These are phyloP conservation scores for Debaryomyces prosopidis DNA, from an alignment of 805 yeast genomes.

Conservation along the genomic window DNA sequence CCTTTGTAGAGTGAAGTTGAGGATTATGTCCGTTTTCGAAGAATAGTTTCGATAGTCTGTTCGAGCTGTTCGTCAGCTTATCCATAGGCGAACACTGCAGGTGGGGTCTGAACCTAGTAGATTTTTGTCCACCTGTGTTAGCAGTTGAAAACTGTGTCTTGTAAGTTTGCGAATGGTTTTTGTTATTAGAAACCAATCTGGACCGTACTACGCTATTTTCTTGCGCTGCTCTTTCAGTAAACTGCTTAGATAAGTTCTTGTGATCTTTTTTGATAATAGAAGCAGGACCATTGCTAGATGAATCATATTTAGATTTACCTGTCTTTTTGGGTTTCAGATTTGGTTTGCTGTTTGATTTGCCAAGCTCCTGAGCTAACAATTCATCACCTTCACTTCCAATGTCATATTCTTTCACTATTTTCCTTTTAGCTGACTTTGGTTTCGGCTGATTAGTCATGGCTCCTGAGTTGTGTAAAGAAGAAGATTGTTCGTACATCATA, in stretches of 20 bases:
- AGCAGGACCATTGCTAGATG: background rate
- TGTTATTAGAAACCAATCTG: too few relatives aligned
- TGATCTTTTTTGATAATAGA: too few relatives aligned
- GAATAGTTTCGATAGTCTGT: background rate
- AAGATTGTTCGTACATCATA: background rate
- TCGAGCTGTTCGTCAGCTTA: background rate
- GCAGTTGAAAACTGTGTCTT: too few relatives aligned
- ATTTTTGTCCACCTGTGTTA: too few relatives aligned
- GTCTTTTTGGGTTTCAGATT: background rate
- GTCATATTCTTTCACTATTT: conserved; percentile 5
- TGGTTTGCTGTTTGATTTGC: background rate
- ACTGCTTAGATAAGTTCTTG: too few relatives aligned
- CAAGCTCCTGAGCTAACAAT: conserved; percentile 6
- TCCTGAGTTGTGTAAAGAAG: background rate
- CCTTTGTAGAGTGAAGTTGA: too few relatives aligned
- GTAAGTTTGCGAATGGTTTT: too few relatives aligned
- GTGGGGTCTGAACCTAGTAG: too few relatives aligned
- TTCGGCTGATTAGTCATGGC: background rate
- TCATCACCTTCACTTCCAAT: conserved; percentile 11
- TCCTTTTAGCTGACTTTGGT: background rate
- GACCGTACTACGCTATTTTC: too few relatives aligned
- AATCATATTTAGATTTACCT: background rate
- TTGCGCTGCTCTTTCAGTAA: too few relatives aligned
- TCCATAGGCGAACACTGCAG: too few relatives aligned
- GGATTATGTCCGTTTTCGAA: background rate